Base-by-base conservation (phyloP, 768 basidiomycete genomes). In the Jaapia argillacea region DNA sequence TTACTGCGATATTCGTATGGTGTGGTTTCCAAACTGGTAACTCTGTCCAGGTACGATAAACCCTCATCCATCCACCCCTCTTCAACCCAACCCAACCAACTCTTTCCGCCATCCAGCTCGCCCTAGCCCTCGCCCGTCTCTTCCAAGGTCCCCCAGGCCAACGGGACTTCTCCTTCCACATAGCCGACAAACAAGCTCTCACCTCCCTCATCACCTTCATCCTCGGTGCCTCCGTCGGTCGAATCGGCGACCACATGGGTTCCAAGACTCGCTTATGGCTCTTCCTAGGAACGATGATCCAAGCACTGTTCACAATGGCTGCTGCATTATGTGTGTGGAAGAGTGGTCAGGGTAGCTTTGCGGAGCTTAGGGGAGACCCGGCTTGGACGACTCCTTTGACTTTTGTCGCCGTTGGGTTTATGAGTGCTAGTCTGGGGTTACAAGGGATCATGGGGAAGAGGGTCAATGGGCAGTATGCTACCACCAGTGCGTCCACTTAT, bases 381-480 rank as follows among this genome's bases (percentile, higher is more conserved):
- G 71, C 80, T 0, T 93, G 90, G 91, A 71, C 66, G 2, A 78
- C 79, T 36, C 58, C 71, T 1, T 52, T 77, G 25, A 75, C 83
- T 1, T 88, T 81, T 54, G 79, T 81, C 10, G 71, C 77, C 6
- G 51, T 96, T 13, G 88, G 74, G 1, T 86, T 88, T 58, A 79
- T 90, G 60, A 89, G 86, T 49, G 82, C 82, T 24, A 68, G 65
- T 58, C 63, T 96, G 53, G 91, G 91, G 5, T 63, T 91, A 25
- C 90, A 93, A 60, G 89, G 89, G 16, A 85, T 91, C 57, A 68
- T 85, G 63, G 87, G 81, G 41, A 91, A 91, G 64, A 66, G 85
- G 26, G 57, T 87, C 49, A 82, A 82, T 53, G 82, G 81, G 6
- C 81, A 86, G 57, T 90, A 84, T 56, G 78, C 81, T 13, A 84